A percentile compares a stretch with the other conserved stretches of the same genome.
phyloP scores from a whole-genome alignment of 2,329 filamentous ascomycete genomes.

The Clarireedia sp. region DNA sequence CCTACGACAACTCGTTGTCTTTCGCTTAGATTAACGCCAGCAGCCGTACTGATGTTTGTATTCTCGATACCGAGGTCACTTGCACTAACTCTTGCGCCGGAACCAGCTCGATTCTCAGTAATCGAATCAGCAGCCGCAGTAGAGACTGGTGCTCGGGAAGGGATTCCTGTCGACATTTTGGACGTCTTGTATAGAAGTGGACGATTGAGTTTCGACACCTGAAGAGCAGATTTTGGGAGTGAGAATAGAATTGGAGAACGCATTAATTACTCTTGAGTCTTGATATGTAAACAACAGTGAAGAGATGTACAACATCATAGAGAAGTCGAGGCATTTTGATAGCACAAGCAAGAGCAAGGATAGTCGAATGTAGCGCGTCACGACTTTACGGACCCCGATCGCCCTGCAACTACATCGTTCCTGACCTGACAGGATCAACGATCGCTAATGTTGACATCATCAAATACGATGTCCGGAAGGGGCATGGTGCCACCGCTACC shows the following conservation, averaged over 20 bases:
- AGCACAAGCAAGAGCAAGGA: too few relatives aligned
- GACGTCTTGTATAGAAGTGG: neutral
- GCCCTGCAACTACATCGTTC: too few relatives aligned
- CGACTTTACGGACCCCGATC: too few relatives aligned
- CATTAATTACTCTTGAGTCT: neutral
- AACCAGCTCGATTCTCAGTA: neutral
- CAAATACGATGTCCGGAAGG: too few relatives aligned
- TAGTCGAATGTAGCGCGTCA: too few relatives aligned
- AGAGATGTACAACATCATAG: too few relatives aligned
- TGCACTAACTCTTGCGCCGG: neutral
- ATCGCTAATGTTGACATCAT: too few relatives aligned
- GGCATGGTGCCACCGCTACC: too few relatives aligned
- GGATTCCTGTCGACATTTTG: neutral
- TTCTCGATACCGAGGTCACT: constrained; percentile 38
- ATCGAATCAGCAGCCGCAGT: neutral
- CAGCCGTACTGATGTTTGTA: constrained; percentile 43
- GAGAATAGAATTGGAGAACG: neutral
- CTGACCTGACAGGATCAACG: too few relatives aligned
- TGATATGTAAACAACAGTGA: neutral
- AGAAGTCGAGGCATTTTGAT: too few relatives aligned
- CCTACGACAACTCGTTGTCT: constrained; percentile 48
- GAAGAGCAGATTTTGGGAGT: neutral
- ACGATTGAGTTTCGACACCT: neutral
- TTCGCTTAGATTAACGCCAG: constrained; percentile 41
- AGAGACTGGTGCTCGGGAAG: neutral